Evolutionary conservation across 768 basidiomycete genomes (phyloP).

Genomic region (Mrakia gelida): DNA sequence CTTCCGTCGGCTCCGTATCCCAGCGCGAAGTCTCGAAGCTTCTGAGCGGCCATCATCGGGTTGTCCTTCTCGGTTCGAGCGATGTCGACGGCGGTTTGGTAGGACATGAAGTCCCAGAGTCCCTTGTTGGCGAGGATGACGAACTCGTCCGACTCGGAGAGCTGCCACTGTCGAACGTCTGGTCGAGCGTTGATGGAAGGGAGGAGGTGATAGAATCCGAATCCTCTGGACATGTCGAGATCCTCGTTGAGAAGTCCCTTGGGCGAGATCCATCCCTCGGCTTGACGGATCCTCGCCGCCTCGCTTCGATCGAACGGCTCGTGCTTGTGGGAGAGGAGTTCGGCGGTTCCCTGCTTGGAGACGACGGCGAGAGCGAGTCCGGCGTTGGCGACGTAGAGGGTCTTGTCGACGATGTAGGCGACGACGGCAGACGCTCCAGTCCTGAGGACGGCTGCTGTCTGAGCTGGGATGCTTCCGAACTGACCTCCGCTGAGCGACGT

Average conservation of each 20-base stretch:
- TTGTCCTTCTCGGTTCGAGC: slow-evolving; percentile 67
- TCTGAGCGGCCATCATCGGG: slow-evolving; percentile 90
- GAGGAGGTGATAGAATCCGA: slow-evolving; percentile 84
- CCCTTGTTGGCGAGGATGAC: slow-evolving; percentile 91
- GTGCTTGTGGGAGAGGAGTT: slow-evolving; percentile 71
- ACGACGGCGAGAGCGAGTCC: slow-evolving; percentile 85
- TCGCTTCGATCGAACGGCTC: slow-evolving; percentile 85
- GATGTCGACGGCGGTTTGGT: slow-evolving; percentile 94
- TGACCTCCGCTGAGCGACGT: slow-evolving; percentile 7
- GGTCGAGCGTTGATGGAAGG: slow-evolving; percentile 89
- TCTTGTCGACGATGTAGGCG: slow-evolving; percentile 73
- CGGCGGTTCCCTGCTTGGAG: slow-evolving; percentile 64
- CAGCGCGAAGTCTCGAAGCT: slow-evolving; percentile 91
- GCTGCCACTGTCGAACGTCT: slow-evolving; percentile 61
- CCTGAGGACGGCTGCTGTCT: slow-evolving; percentile 49
- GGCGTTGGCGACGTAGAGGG: slow-evolving; percentile 81
- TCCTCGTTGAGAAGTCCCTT: slow-evolving; percentile 80
- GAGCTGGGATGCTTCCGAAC: slow-evolving; percentile 10
- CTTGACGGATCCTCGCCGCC: slow-evolving; percentile 76
- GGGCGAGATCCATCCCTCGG: slow-evolving; percentile 92
- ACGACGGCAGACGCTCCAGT: slow-evolving; percentile 81
- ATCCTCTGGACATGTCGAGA: slow-evolving; percentile 76
- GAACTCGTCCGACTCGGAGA: slow-evolving; percentile 86
- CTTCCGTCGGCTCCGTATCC: slow-evolving; percentile 91
- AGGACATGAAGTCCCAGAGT: slow-evolving; percentile 88